A percentile compares a stretch with the other conserved stretches of the same genome.
These are phyloP conservation scores for Neopestalotiopsis sp. DNA, from an alignment of 2,329 filamentous ascomycete genomes.

Conservation along the genomic window DNA sequence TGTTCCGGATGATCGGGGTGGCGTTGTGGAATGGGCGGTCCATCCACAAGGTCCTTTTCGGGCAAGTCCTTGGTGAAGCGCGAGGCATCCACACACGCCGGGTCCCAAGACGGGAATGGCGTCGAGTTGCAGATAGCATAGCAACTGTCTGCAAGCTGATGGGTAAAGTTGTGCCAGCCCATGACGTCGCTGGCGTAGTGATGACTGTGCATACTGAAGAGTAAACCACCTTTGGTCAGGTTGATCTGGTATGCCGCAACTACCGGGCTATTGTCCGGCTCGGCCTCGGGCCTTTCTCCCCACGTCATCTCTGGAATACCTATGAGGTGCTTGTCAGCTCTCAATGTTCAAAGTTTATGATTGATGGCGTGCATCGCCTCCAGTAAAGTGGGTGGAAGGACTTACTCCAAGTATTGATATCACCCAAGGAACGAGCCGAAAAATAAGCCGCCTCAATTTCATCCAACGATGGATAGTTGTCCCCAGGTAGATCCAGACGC, in stretches of 20 bases:
- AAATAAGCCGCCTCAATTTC: slow-evolving; percentile 45
- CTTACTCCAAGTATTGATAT: slow-evolving; percentile 30
- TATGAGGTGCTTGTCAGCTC: neutral
- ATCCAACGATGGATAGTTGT: slow-evolving; percentile 40
- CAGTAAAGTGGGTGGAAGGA: neutral
- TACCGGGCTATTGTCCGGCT: slow-evolving; percentile 40
- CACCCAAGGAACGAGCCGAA: slow-evolving; percentile 36
- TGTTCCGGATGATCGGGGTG: slow-evolving; percentile 8
- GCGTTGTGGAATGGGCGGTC: neutral
- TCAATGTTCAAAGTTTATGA: too few species aligned
- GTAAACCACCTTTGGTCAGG: slow-evolving; percentile 46
- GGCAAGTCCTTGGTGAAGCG: slow-evolving; percentile 12
- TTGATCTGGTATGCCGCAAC: slow-evolving; percentile 47
- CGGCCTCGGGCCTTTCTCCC: slow-evolving; percentile 44
- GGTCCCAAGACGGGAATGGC: neutral
- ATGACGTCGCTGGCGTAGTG: slow-evolving; percentile 50
- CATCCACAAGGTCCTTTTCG: neutral
- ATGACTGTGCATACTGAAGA: slow-evolving; percentile 48
- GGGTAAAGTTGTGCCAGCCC: slow-evolving; percentile 40
- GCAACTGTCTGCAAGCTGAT: slow-evolving; percentile 7
- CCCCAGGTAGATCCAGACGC: slow-evolving; percentile 40
- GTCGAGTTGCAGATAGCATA: neutral
- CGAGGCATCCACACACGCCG: neutral
- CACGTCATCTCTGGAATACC: slow-evolving; percentile 43
- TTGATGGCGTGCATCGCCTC: too few species aligned